Evolutionary conservation across 2,329 filamentous ascomycete species (phyloP).

Genomic region (Alternaria sp.): DNA sequence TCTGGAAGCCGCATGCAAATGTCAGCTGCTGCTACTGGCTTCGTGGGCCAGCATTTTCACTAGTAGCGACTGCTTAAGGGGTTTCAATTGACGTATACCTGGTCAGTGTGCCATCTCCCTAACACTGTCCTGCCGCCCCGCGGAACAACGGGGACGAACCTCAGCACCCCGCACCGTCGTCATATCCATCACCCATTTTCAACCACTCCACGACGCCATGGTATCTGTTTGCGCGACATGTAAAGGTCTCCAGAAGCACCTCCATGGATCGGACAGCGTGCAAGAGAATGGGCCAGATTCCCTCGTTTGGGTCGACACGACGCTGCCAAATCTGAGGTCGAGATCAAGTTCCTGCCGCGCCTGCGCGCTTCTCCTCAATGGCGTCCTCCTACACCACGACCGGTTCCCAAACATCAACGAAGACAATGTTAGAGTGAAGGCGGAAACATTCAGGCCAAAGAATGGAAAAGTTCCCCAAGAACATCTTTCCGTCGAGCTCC

Average conservation of each 20-base stretch:
- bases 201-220: constrained; percentile 22
- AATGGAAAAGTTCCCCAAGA: constrained; percentile 27
- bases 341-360: constrained; percentile 40
- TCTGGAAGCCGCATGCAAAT: constrained; percentile 11
- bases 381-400: constrained; percentile 41
- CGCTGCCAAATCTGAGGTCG: constrained; percentile 34
- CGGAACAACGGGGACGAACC: constrained; percentile 15
- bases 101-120: constrained; percentile 9
- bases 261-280: constrained; percentile 21
- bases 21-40: constrained; percentile 14
- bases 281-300: constrained; percentile 22
- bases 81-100: constrained; percentile 2
- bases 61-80: constrained; percentile 11
- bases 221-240: constrained; percentile 42
- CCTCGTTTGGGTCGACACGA: constrained; percentile 36
- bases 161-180: constrained; percentile 10
- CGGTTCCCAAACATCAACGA: constrained; percentile 35
- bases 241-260: constrained; percentile 43
- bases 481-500: constrained; percentile 44
- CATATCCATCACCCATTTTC: neutral
- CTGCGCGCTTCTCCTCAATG: constrained; percentile 43
- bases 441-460: constrained; percentile 32
- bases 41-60: neutral
- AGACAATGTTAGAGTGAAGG: constrained; percentile 31
- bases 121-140: constrained; percentile 12